These are phyloP conservation scores for Termitomyces sp. DNA, from an alignment of 768 basidiomycete genomes.

Conservation along the genomic window DNA sequence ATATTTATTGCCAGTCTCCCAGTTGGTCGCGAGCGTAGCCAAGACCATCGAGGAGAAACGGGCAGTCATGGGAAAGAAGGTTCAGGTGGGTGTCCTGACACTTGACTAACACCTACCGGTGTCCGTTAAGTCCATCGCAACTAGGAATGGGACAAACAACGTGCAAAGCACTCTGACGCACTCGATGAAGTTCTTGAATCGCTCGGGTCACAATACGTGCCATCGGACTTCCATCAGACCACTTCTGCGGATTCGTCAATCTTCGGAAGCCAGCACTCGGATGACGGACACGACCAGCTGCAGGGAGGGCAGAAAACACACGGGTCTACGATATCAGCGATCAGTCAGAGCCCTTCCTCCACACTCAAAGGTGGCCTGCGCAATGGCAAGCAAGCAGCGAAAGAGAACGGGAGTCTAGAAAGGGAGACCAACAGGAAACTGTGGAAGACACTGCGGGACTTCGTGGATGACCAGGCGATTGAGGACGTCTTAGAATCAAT, in stretches of 20 bases:
- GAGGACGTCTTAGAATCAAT: conserved; percentile 74
- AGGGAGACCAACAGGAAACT: conserved; percentile 42
- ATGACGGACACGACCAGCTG: conserved; percentile 28
- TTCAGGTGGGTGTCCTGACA: conserved; percentile 43
- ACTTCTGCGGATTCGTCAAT: conserved; percentile 61
- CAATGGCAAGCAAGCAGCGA: conserved; percentile 13
- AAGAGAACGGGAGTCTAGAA: conserved; percentile 19
- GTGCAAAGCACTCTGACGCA: conserved; percentile 55
- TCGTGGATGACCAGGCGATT: conserved; percentile 79
- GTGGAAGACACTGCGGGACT: conserved; percentile 85
- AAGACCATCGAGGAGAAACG: conserved; percentile 75
- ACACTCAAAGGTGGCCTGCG: conserved; percentile 23
- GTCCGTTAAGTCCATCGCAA: not conserved
- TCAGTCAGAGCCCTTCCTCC: conserved; percentile 34
- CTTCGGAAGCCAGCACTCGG: conserved; percentile 74
- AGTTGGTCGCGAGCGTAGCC: conserved; percentile 73
- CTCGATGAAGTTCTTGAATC: conserved; percentile 72
- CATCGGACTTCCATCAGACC: conserved; percentile 71
- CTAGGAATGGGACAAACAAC: conserved; percentile 70
- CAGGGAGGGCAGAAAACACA: conserved; percentile 14
- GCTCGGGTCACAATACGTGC: conserved; percentile 69
- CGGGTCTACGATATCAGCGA: conserved; percentile 11
- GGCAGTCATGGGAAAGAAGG: conserved; percentile 51
- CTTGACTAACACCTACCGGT: not conserved
- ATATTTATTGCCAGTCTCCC: not conserved